Evolutionary conservation across 805 yeast genomes (phyloP).

Genomic region (Pichia gijzeniarum): DNA sequence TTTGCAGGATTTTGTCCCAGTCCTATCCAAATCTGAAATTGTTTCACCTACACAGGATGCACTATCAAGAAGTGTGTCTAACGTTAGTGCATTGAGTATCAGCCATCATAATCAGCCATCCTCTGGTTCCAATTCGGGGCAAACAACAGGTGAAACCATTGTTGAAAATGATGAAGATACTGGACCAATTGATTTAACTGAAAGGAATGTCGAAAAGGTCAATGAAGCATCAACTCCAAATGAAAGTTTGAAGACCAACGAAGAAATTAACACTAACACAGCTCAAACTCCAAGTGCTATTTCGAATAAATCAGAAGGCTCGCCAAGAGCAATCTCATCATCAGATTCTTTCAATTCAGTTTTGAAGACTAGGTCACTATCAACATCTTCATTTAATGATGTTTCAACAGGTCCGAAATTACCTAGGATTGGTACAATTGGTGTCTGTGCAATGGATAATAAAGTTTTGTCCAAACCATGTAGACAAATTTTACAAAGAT

Average conservation of each 20-base stretch:
- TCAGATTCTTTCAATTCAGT: conserved; percentile 9
- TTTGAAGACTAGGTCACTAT: conserved; percentile 25
- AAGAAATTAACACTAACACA: neutral
- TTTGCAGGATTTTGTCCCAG: conserved; percentile 62
- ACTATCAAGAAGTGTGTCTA: conserved; percentile 28
- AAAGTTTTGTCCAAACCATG: conserved; percentile 96
- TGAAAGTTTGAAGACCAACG: neutral
- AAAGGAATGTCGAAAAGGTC: too few relatives aligned
- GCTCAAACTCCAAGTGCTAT: neutral
- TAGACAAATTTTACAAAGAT: conserved; percentile 76
- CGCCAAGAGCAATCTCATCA: conserved; percentile 12
- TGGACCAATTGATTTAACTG: neutral
- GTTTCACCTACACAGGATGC: conserved; percentile 29
- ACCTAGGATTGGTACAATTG: conserved; percentile 84
- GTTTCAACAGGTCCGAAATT: conserved; percentile 40
- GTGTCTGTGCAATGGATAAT: conserved; percentile 98
- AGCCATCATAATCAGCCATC: conserved; percentile 14
- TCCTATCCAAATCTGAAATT: conserved; percentile 43
- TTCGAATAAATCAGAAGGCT: neutral
- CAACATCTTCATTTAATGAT: conserved; percentile 22
- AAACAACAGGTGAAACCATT: neutral
- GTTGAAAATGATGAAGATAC: neutral
- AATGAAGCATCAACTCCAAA: too few relatives aligned
- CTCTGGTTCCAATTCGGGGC: neutral
- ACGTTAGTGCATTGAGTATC: conserved; percentile 27